Evolutionary conservation across 768 basidiomycete genomes (phyloP), one percentile per base, ranked within the genome.

Genomic region (Boletus sp.): DNA sequence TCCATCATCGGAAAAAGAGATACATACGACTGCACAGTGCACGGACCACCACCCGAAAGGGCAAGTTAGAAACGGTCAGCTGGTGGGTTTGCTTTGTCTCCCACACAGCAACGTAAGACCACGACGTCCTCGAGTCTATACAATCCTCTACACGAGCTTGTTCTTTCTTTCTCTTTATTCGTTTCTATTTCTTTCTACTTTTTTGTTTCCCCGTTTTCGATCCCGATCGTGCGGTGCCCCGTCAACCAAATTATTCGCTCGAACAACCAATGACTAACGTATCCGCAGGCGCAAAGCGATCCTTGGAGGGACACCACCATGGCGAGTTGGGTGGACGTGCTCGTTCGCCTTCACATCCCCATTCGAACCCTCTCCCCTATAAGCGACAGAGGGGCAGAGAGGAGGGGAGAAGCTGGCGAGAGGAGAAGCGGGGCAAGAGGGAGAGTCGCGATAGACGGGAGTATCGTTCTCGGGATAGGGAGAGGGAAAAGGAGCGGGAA

Each of bases 241-340:
- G 85, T 87, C 87, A 86, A 79, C 79, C 80, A 80, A 81, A 75
- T 80, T 65, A 56, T 60, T 58, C 53, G 45, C 61, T 55, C 62
- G 64, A 70, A 50, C 66, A 54, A 61, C 67, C 82, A 60, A 81
- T 90, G 87, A 84, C 89, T 90, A 89, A 92, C 83, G 74, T 84
- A 71, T 78, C 85, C 79, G 80, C 89, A 90, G 89, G 89, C 80
- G 78, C 80, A 72, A 91, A 91, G 86, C 87, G 89, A 73, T 75
- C 85, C 61, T 83, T 83, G 85, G 87, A 89, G 67, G 85, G 81
- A 78, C 68, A 74, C 54, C 67, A 73, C 56, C 67, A 66, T 66
- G 78, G 62, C 62, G 73, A 75, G 53, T 24, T 24, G 24, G 73
- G 76, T 37, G 66, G 55, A 33, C 66, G 46, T 12, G n/a, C 47